A percentile compares a stretch with the other conserved stretches of the same genome.
Conservation (phyloP, 2,329 filamentous ascomycete genomes). For the Neoascochyta sp. region DNA sequence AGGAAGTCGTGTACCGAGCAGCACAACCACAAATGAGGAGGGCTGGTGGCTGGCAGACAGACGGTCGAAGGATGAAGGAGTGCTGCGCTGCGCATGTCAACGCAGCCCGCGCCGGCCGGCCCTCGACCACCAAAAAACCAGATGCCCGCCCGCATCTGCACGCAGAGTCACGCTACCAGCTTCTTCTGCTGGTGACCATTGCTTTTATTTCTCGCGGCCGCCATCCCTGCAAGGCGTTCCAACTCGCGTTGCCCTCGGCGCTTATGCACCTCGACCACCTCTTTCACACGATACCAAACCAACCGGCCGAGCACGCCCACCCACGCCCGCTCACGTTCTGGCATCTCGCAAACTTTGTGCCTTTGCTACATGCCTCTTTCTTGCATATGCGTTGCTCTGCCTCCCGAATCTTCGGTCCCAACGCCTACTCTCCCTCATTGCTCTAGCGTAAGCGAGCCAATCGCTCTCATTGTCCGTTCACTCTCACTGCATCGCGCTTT, state of each 20-base stretch:
- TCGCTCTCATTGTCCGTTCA: no score
- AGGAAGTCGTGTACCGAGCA: conserved; percentile 44
- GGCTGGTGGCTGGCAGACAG: no score
- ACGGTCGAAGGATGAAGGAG: no score
- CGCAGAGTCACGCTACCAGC: conserved; percentile 10
- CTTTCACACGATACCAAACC: conserved; percentile 13
- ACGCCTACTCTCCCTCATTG: no score
- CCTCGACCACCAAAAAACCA: conserved; percentile 1
- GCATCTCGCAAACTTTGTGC: no score
- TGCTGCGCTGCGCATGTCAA: conserved; percentile 1
- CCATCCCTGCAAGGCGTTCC: conserved; percentile 9
- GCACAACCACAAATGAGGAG: conserved; percentile 38
- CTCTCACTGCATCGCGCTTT: no score
- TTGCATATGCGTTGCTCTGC: no score
- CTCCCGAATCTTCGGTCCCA: no score
- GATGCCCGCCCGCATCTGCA: conserved; percentile 6
- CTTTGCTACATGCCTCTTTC: no score
- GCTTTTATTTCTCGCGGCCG: conserved; percentile 14
- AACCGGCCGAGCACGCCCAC: conserved; percentile 1
- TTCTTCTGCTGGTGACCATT: conserved; percentile 11
- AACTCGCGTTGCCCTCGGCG: conserved; percentile 12
- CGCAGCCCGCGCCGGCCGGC: neutral
- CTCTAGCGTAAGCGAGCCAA: no score
- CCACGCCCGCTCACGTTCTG: no score
- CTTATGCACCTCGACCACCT: conserved; percentile 17